Conservation (phyloP, 257 asterid genomes). For the Solanum tacnaense region DNA sequence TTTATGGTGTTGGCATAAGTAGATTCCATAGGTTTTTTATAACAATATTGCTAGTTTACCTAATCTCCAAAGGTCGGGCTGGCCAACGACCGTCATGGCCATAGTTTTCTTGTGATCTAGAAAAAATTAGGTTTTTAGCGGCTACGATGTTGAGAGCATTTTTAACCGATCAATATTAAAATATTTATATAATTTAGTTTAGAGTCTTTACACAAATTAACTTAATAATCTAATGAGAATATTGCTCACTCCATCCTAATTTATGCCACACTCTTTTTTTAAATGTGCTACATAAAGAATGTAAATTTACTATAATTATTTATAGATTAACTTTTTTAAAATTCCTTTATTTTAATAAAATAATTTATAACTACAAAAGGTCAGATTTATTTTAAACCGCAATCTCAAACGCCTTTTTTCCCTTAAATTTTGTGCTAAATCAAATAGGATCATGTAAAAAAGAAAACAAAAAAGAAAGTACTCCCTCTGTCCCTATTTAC, state of each 20-base stretch:
- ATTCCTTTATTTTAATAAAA: too few relatives aligned
- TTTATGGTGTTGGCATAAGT: background rate
- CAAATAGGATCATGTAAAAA: too few relatives aligned
- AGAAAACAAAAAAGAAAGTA: too few relatives aligned
- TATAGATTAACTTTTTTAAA: background rate
- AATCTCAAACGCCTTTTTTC: background rate
- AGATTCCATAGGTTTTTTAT: background rate
- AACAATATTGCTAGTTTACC: background rate
- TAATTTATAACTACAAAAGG: background rate
- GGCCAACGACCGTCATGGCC: background rate
- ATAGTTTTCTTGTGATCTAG: background rate
- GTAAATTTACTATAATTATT: background rate
- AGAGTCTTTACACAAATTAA: background rate
- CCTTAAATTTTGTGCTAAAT: background rate
- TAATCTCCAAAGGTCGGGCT: too few relatives aligned
- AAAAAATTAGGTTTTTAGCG: too few relatives aligned
- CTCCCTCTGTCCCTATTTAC: too few relatives aligned
- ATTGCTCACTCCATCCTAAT: background rate
- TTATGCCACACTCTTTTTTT: background rate
- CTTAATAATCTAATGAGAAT: background rate
- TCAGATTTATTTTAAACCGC: background rate
- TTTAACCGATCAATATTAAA: background rate
- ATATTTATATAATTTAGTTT: background rate
- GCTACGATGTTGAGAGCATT: background rate
- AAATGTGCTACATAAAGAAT: background rate